Conservation (phyloP, 805 yeast species). For the Dipodascus albidus region DNA sequence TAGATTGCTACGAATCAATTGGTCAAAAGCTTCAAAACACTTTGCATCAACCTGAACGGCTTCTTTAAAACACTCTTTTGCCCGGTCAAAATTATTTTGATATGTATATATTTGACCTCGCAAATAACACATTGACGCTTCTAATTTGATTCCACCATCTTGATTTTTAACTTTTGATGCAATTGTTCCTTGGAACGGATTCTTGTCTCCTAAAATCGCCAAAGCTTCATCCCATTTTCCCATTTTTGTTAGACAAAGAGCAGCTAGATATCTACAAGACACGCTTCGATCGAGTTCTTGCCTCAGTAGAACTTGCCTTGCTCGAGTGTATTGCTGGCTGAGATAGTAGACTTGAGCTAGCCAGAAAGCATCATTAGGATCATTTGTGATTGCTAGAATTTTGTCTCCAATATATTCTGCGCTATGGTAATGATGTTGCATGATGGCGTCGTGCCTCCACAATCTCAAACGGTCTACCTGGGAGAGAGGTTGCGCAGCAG, state of each 20-base stretch:
- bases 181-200: constrained; percentile 43
- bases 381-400: constrained; percentile 67
- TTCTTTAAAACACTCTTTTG: constrained; percentile 77
- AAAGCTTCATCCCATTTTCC: constrained; percentile 83
- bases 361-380: constrained; percentile 94
- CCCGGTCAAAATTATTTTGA: constrained; percentile 73
- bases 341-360: constrained; percentile 79
- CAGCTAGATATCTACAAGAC: constrained; percentile 72
- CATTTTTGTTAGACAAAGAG: constrained; percentile 57
- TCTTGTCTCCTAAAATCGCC: constrained; percentile 70
- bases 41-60: constrained; percentile 82
- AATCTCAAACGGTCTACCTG: constrained; percentile 77
- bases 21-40: constrained; percentile 87
- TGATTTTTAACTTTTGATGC: not conserved
- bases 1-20: constrained; percentile 57
- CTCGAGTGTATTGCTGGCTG: constrained; percentile 67
- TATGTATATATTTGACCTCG: constrained; percentile 76
- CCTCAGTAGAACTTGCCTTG: constrained; percentile 54
- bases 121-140: constrained; percentile 75
- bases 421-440: constrained; percentile 83
- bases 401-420: constrained; percentile 91
- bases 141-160: constrained; percentile 80
- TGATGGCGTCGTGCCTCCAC: constrained; percentile 89
- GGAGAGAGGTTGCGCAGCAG: constrained; percentile 35
- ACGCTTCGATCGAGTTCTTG: constrained; percentile 44